phyloP scores from a whole-genome alignment of 768 basidiomycete species.

The Filobasidium floriforme region DNA sequence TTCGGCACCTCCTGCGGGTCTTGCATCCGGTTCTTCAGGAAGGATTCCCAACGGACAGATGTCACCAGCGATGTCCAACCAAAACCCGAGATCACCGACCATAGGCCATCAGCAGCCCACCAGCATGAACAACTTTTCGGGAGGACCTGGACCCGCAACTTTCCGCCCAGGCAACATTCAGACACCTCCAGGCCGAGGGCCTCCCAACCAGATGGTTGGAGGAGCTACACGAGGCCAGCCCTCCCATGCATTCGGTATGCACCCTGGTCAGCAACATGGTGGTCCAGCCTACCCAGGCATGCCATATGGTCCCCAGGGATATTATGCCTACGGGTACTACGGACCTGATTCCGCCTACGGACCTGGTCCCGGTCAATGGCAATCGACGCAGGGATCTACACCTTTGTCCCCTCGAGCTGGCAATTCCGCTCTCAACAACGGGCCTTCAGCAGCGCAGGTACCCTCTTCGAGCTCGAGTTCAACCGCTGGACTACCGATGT shows the following conservation, averaged over 20 bases:
- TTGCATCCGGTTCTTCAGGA: constrained; percentile 25
- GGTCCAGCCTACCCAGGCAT: constrained; percentile 1
- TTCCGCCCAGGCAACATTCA: neutral
- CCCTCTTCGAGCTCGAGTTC: constrained; percentile 2
- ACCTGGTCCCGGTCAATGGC: neutral
- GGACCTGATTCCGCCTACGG: neutral
- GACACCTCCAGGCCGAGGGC: neutral
- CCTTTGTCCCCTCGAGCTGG: constrained; percentile 6
- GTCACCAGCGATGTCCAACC: constrained; percentile 11
- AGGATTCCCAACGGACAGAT: constrained; percentile 16
- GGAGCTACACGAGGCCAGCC: neutral
- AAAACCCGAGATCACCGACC: constrained; percentile 30
- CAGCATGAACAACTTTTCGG: constrained; percentile 23
- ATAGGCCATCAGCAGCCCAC: constrained; percentile 27
- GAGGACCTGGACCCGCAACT: constrained; percentile 14
- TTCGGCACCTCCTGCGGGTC: constrained; percentile 2
- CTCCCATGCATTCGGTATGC: neutral
- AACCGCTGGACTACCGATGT: neutral
- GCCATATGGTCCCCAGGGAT: constrained; percentile 9
- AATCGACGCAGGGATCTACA: constrained; percentile 9
- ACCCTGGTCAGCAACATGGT: constrained; percentile 8
- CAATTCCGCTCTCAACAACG: neutral
- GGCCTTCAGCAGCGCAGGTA: constrained; percentile 8
- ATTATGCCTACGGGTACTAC: constrained; percentile 7
- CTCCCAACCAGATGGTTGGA: neutral